phyloP scores from a whole-genome alignment of 2,329 filamentous ascomycete genomes.

The Cladosporium sp. region DNA sequence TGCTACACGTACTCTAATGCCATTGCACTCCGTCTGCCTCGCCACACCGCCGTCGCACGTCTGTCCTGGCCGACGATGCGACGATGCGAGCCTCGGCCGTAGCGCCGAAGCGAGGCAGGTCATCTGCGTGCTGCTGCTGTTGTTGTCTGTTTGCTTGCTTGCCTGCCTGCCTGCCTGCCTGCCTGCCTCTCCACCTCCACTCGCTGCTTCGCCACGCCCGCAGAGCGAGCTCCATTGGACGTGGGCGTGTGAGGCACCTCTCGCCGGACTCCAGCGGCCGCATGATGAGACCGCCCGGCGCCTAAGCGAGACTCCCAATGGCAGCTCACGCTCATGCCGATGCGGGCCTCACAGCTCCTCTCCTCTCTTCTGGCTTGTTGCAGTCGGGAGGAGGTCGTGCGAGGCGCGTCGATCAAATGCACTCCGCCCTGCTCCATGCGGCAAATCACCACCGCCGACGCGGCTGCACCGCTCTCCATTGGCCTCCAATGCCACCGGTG shows the following conservation, averaged over 20 bases:
- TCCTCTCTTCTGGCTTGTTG: not conserved
- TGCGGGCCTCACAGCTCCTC: not conserved
- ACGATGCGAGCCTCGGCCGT: not conserved
- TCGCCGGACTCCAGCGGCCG: not conserved
- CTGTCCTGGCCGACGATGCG: not conserved
- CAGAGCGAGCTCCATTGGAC: conserved; percentile 1
- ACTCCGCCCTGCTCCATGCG: not conserved
- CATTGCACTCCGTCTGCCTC: not conserved
- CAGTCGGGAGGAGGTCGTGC: not conserved
- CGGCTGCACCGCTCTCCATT: not conserved
- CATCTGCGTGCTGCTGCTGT: not conserved
- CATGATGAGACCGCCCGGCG: conserved; percentile 5
- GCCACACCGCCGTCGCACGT: conserved; percentile 5
- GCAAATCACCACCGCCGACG: not conserved
- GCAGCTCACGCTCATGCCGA: not conserved
- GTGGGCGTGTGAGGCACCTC: not conserved
- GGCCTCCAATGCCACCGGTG: conserved; percentile 1
- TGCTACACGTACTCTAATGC: not conserved
- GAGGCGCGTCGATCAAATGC: conserved; percentile 7
- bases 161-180: too few relatives aligned
- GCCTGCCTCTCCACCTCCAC: not conserved
- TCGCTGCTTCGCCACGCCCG: not conserved
- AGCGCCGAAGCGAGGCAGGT: not conserved
- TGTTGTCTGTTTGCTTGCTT: not conserved
- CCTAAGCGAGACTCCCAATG: conserved; percentile 4